Conservation (phyloP, 202 grass and related monocot species). For the Zizania palustris region DNA sequence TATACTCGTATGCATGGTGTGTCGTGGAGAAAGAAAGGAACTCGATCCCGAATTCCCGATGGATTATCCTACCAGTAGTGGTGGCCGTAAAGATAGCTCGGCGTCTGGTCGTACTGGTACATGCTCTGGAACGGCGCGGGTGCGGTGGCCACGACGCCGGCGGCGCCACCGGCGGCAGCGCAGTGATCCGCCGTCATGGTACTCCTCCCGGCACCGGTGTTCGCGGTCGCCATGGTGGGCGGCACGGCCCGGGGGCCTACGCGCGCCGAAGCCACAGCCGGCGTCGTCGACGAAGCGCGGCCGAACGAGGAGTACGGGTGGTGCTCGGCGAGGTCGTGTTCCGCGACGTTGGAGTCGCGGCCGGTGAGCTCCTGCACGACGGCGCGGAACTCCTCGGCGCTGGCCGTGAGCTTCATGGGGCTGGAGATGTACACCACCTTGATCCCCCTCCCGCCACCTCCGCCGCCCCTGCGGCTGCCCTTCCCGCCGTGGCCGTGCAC, state of each 20-base stretch:
- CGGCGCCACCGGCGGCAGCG: neutral
- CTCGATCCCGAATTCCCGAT: neutral
- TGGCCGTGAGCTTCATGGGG: slow-evolving; percentile 71
- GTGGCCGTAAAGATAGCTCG: slow-evolving; percentile 31
- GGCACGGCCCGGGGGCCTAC: neutral
- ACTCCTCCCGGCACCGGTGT: neutral
- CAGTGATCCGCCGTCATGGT: neutral
- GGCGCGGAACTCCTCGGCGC: slow-evolving; percentile 74
- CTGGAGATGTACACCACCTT: slow-evolving; percentile 93
- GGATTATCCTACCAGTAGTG: slow-evolving; percentile 44
- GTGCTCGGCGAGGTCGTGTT: slow-evolving; percentile 38
- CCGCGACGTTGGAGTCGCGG: slow-evolving; percentile 73
- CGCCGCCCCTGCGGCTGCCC: neutral
- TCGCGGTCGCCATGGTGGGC: slow-evolving; percentile 18
- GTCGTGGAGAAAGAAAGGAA: neutral
- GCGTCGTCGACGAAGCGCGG: slow-evolving; percentile 21
- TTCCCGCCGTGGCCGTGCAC: slow-evolving; percentile 40
- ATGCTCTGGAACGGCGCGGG: slow-evolving; percentile 42
- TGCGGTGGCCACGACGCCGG: neutral
- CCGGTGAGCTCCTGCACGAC: slow-evolving; percentile 86
- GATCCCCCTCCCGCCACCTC: slow-evolving; percentile 29
- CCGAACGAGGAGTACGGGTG: slow-evolving; percentile 14
- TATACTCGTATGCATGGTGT: neutral
- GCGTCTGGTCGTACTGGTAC: slow-evolving; percentile 22
- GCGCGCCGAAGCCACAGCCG: neutral